Base-by-base conservation (phyloP, 768 basidiomycete genomes). In the Boletus eberwhitei region DNA sequence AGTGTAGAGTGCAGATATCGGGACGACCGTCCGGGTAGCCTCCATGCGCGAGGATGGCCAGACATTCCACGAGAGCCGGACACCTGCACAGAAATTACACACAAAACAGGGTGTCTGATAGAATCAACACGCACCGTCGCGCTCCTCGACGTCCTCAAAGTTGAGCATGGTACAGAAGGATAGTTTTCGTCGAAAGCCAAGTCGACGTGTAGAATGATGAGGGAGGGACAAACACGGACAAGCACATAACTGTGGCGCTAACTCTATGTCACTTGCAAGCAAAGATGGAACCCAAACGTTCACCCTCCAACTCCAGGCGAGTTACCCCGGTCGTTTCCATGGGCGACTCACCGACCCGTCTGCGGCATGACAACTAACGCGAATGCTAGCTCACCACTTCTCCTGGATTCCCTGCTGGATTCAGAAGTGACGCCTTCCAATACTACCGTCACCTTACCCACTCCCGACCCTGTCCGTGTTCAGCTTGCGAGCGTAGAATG, bases 31-130 rank as follows among this genome's bases (percentile, higher is more conserved):
- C 63, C 96, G 83, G 36, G 95, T 98, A 14, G 96, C 93, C 75
- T 99, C 97, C 71, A 98, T 96, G 64, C 97, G 86, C 55, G 93
- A 95, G 35, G 94, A 95, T 3, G 95, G 94, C 93, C 93, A 99
- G 54, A 95, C 92, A 73, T 99, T 99, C 97, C 96, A 98, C 44
- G 95, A 96, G 61, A 98, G 80, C 52, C 96, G 84, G 43, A 98
- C 86, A 61, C 96, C 94, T 97, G 58, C 36, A 31, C 11, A 19
- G 16, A 54, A n/a, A 39, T 51, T 44, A 57, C 3, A 35, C 24
- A 37, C 22, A 11, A 22, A 19, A 26, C 5, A 2, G 22, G n/a
- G 48, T 29, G 12, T 38, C 34, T 3, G 13, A 32, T 29, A 39
- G 42, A 19, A 47, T 13, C 0, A 19, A 41, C 5, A 71, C 84